A percentile compares a stretch with the other conserved stretches of the same genome.
Evolutionary conservation across 2,329 filamentous ascomycete genomes (phyloP).

Genomic region (Beauveria caledonica): DNA sequence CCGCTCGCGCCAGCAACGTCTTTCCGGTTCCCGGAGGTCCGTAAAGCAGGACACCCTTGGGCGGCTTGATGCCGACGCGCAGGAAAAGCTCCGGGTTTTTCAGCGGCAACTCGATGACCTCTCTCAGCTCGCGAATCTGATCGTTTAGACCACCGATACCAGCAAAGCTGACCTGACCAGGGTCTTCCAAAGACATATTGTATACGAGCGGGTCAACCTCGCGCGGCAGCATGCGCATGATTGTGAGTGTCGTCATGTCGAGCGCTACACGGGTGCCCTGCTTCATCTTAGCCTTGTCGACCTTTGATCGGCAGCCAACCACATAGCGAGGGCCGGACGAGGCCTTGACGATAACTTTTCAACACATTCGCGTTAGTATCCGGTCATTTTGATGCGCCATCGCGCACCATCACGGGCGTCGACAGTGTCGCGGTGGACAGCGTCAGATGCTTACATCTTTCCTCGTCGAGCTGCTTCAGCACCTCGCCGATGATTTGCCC

Average conservation of each 20-base stretch:
- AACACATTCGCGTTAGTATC: not conserved
- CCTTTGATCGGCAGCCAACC: constrained; percentile 95
- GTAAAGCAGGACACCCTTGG: constrained; percentile 93
- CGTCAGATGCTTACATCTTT: constrained; percentile 67
- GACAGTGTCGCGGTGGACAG: not conserved
- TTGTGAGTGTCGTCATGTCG: constrained; percentile 98
- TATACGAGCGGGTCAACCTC: constrained; percentile 98
- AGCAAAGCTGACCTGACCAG: constrained; percentile 93
- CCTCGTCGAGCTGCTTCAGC: constrained; percentile 95
- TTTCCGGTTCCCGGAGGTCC: constrained; percentile 96
- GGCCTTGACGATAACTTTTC: constrained; percentile 89
- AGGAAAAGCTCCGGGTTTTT: constrained; percentile 98
- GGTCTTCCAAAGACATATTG: constrained; percentile 99
- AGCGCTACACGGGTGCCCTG: constrained; percentile 95
- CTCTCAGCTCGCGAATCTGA: constrained; percentile 92
- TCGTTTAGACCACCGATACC: constrained; percentile 97
- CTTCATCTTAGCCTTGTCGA: constrained; percentile 95
- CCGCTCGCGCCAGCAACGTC: constrained; percentile 86
- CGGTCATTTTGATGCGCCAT: constrained; percentile 15
- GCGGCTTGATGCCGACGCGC: constrained; percentile 95
- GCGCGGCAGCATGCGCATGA: constrained; percentile 98
- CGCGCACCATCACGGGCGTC: not conserved
- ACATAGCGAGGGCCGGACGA: constrained; percentile 97
- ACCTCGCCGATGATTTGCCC: constrained; percentile 99
- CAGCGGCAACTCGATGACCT: constrained; percentile 94